Evolutionary conservation across 2,329 filamentous ascomycete species (phyloP).

Genomic region (Neocatenulostroma microsporum): DNA sequence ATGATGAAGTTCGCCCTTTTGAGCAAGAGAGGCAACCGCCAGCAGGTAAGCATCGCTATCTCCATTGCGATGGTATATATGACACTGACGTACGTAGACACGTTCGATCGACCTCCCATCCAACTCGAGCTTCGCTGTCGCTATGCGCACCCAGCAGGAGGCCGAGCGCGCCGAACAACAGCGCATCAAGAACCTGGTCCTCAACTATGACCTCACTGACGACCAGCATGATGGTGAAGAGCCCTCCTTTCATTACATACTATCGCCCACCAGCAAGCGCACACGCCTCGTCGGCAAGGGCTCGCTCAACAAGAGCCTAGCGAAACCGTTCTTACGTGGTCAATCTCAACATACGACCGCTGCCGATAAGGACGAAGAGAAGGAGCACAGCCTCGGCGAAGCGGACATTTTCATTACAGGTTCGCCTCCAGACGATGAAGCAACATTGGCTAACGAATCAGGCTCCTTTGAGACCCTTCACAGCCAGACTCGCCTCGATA

Average conservation of each 20-base stretch:
- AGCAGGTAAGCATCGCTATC: conserved; percentile 57
- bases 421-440: background rate
- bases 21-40: conserved; percentile 91
- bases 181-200: conserved; percentile 92
- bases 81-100: conserved; percentile 50
- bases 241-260: conserved; percentile 34
- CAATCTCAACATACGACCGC: conserved; percentile 24
- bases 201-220: conserved; percentile 91
- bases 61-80: background rate
- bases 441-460: conserved; percentile 22
- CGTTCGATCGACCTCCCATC: conserved; percentile 82
- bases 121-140: conserved; percentile 89
- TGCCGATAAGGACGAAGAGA: conserved; percentile 7
- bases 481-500: conserved; percentile 44
- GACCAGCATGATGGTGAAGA: conserved; percentile 64
- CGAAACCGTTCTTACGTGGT: conserved; percentile 12
- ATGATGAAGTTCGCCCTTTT: conserved; percentile 97
- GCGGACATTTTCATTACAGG: no score
- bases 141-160: conserved; percentile 92
- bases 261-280: conserved; percentile 44
- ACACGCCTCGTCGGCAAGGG: conserved; percentile 32
- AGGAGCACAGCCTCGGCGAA: conserved; percentile 1
- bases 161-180: conserved; percentile 95
- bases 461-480: conserved; percentile 32
- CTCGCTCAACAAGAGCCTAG: conserved; percentile 33